Evolutionary conservation across 2,329 filamentous ascomycete genomes (phyloP), one percentile per base, ranked within the genome.

Genomic region (Arthrobotrys conoides): DNA sequence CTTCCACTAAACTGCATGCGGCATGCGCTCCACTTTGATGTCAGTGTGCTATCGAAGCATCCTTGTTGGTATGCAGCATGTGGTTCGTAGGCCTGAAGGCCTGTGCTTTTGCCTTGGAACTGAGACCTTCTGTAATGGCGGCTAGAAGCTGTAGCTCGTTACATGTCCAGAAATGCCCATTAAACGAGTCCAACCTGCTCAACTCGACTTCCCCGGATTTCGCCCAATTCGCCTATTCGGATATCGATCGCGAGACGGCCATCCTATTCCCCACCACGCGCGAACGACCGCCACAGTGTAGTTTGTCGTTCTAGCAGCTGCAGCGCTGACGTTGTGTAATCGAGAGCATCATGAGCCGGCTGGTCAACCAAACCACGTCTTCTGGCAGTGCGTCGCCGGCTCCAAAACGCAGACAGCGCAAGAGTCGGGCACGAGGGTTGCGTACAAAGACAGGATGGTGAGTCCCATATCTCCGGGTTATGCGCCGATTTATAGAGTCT

Each of bases 361-460:
- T 36, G 12, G 49, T 63, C 46, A 66, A 71, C 44, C 66, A 70
- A 55, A 41, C 30, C 5, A 55, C 59, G 5, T 71, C 73, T 16
- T 77, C 73, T 46, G 73, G 67, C n/a, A 77, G 67, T 64, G 49
- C 63, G 33, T 77, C 73, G n/a, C 67, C 73, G 48, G 73, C 67
- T 66, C 68, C 76, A 22, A 79, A 73, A 27, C 53, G 49, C 5
- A 46, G 76, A 53, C 77, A 81, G 78, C 75, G 70, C 16, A 48
- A 76, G 78, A 84, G 85, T 63, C 83, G 86, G 63, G 85, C 85
- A 46, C 83, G 84, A 71, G 86, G 86, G 10, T 81, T 87, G 72
- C 84, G 86, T 41, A 86, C 85, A 46, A 85, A 84, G 44, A 86
- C 85, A 65, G 86, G 86, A 71, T 86, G 85, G 82, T 82, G 75